Base-by-base conservation (phyloP, 1,284 basidiomycete species). In the Pseudomicrostroma phylloplanum region DNA sequence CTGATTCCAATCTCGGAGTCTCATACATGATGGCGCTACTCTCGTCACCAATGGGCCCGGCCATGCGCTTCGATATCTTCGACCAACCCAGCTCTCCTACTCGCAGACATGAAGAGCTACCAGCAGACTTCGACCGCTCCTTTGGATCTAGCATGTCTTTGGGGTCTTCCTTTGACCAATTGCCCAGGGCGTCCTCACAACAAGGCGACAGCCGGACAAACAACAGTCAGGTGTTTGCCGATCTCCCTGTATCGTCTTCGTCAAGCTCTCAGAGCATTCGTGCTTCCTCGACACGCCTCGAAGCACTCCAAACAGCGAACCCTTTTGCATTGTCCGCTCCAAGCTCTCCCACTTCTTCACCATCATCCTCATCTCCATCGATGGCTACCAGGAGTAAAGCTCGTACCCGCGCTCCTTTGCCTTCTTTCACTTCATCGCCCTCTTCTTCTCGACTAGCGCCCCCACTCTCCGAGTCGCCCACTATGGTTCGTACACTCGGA, bases 61-160 rank as follows among this genome's bases (percentile, higher is more conserved):
- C 58, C 23, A 49, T 64, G 57, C 64, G 63, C 15, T 67, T 62
- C 62, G 63, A 70, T 56, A 57, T 65, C 60, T 55, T 70, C 61
- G 70, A 72, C 56, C 60, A 70, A 53, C 69, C 67, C 12, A 61
- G 56, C 57, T 72, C 70, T 9, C 70, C 71, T n/a, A 69, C 55
- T 58, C 66, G 61, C 49, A 43, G 19, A 49, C 59, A 70, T 42
- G 65, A 71, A 19, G 70, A 72, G 30, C 63, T 72, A n/a, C 70
- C 70, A 15, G 67, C 66, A 19, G 64, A 55, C 42, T 53, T 54
- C 30, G 61, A 57, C 40, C 48, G 58, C 36, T 77, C 74, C 3
- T 78, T 78, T 36, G 75, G 75, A 60, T 76, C 73, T n/a, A 74
- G 72, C 42, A 77, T 78, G 76, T 77, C 74, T 48, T 68, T 78